Conservation (phyloP, 345 rosid genomes). For the Gossypium sturtianum region DNA sequence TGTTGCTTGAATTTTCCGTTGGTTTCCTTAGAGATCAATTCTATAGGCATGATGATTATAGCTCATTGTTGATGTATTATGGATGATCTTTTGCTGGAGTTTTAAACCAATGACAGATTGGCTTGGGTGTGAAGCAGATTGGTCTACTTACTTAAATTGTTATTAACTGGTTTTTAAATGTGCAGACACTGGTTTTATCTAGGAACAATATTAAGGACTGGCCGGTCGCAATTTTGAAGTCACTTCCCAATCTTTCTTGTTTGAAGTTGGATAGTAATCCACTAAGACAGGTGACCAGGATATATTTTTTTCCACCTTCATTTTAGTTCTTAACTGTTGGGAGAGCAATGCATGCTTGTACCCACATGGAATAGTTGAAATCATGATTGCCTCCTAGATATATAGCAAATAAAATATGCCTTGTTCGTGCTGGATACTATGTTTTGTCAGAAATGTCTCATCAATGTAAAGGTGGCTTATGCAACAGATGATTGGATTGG, state of each 20-base stretch:
- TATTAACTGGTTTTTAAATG: constrained; percentile 16
- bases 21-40: not conserved
- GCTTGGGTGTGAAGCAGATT: not conserved
- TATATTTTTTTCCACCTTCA: not conserved
- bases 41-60: not conserved
- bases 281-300: constrained; percentile 53
- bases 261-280: constrained; percentile 82
- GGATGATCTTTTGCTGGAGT: not conserved
- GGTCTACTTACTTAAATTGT: not conserved
- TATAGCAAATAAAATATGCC: not conserved
- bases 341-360: not conserved
- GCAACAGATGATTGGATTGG: not conserved
- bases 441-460: not conserved
- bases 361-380: not conserved
- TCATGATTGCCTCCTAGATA: not conserved
- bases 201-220: constrained; percentile 75
- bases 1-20: not conserved
- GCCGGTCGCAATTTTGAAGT: constrained; percentile 48
- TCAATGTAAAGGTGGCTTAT: not conserved
- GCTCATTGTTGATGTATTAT: not conserved
- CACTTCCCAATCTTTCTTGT: constrained; percentile 59
- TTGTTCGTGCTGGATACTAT: not conserved
- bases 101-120: not conserved
- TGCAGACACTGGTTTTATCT: constrained; percentile 73
- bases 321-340: not conserved